Conservation (phyloP, 805 yeast genomes). For the Scheffersomyces stipitis region DNA sequence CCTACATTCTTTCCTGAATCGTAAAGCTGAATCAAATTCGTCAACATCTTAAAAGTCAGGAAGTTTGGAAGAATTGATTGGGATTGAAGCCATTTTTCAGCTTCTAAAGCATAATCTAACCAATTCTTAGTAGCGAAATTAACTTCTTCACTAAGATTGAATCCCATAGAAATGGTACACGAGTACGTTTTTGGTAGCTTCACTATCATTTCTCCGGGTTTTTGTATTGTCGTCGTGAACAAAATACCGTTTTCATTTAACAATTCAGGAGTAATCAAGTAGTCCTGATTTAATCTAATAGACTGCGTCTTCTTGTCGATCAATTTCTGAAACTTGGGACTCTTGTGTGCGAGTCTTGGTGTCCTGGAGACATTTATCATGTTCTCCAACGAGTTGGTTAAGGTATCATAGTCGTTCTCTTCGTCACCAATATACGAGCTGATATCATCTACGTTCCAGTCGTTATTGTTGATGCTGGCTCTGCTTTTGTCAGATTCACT, state of each 20-base stretch:
- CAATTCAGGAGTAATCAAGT: constrained; percentile 49
- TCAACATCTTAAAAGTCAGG: constrained; percentile 48
- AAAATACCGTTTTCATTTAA: constrained; percentile 50
- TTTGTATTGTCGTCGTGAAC: constrained; percentile 50
- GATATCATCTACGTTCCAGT: constrained; percentile 21
- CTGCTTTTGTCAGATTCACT: constrained; percentile 8
- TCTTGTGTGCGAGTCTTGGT: constrained; percentile 28
- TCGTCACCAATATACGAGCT: constrained; percentile 13
- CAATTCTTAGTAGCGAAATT: constrained; percentile 58
- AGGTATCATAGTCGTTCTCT: constrained; percentile 24
- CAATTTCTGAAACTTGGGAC: constrained; percentile 18
- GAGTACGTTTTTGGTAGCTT: constrained; percentile 58
- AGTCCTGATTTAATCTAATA: constrained; percentile 39
- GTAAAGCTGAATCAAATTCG: constrained; percentile 45
- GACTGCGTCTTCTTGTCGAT: constrained; percentile 7
- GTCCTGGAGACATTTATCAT: constrained; percentile 28
- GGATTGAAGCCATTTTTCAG: constrained; percentile 49
- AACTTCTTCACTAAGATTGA: constrained; percentile 54
- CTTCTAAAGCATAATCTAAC: constrained; percentile 50
- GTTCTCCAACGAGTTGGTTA: constrained; percentile 31
- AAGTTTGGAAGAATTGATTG: constrained; percentile 54
- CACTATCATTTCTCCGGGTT: constrained; percentile 60
- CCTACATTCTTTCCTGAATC: constrained; percentile 29
- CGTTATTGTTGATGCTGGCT: constrained; percentile 8
- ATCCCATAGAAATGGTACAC: constrained; percentile 52